These are phyloP conservation scores for Cyberlindnera veronae DNA, from an alignment of 805 yeast genomes.

Conservation along the genomic window DNA sequence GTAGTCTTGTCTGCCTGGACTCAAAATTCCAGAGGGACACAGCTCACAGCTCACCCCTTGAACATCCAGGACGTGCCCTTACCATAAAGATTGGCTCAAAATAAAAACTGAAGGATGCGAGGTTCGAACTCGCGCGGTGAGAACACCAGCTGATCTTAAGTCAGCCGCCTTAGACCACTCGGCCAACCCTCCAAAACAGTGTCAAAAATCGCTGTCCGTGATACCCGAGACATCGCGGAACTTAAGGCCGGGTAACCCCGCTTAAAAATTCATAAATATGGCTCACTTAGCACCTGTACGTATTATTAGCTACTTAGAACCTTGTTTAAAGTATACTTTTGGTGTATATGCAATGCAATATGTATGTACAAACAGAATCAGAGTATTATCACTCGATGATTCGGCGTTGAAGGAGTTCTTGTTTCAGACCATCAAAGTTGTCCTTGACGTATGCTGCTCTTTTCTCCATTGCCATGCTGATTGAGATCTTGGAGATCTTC, in stretches of 20 bases:
- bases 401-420: slow-evolving; percentile 29
- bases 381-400: slow-evolving; percentile 4
- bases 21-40: background rate
- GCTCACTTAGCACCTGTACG: background rate
- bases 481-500: slow-evolving; percentile 26
- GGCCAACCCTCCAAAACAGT: slow-evolving; percentile 21
- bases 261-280: background rate
- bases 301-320: background rate
- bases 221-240: background rate
- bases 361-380: no score
- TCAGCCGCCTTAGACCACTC: slow-evolving; percentile 26
- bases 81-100: slow-evolving; percentile 1
- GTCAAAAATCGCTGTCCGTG: background rate
- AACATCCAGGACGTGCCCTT: background rate
- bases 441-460: slow-evolving; percentile 32
- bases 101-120: slow-evolving; percentile 20
- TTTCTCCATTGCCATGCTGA: slow-evolving; percentile 29
- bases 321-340: background rate
- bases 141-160: slow-evolving; percentile 23
- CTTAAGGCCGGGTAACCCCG: slow-evolving; percentile 4
- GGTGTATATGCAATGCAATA: background rate
- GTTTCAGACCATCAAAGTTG: slow-evolving; percentile 29
- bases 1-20: no score
- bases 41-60: background rate
- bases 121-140: slow-evolving; percentile 26